phyloP scores from a whole-genome alignment of 768 basidiomycete genomes.

The Phanerodontia chrysosporium region DNA sequence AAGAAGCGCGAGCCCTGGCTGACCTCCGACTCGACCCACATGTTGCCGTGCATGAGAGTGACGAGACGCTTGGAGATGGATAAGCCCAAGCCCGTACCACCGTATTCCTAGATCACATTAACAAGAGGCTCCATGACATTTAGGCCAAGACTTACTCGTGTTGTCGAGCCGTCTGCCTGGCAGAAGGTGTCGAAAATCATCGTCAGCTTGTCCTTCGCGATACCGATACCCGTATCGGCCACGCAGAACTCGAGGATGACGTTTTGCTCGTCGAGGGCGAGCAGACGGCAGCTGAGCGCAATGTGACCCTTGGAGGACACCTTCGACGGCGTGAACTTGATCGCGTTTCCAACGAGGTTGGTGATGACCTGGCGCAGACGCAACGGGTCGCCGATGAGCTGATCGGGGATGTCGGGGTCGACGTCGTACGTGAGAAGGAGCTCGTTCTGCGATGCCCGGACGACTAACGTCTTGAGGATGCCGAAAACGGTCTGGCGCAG shows the following conservation, averaged over 20 bases:
- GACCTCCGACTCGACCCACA: slow-evolving; percentile 98
- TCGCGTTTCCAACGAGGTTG: slow-evolving; percentile 91
- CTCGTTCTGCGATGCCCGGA: slow-evolving; percentile 95
- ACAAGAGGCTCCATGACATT: background rate
- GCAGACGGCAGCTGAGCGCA: slow-evolving; percentile 77
- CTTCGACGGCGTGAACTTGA: slow-evolving; percentile 92
- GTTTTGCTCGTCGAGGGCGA: slow-evolving; percentile 74
- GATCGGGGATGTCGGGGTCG: slow-evolving; percentile 93
- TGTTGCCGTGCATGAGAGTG: slow-evolving; percentile 94
- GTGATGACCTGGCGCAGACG: slow-evolving; percentile 94
- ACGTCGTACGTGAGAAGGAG: slow-evolving; percentile 95
- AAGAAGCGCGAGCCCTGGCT: slow-evolving; percentile 92
- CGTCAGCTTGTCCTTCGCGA: slow-evolving; percentile 96
- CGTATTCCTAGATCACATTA: slow-evolving; percentile 69
- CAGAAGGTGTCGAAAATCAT: slow-evolving; percentile 99
- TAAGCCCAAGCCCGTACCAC: slow-evolving; percentile 92
- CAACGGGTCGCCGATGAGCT: slow-evolving; percentile 93
- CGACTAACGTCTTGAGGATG: slow-evolving; percentile 95
- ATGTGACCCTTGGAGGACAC: slow-evolving; percentile 81
- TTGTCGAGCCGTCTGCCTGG: slow-evolving; percentile 98
- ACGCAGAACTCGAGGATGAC: slow-evolving; percentile 97
- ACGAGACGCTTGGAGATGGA: slow-evolving; percentile 98
- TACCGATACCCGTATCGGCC: slow-evolving; percentile 96
- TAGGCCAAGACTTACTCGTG: slow-evolving; percentile 53
- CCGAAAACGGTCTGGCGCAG: slow-evolving; percentile 96